Evolutionary conservation across 352 stramenopile genomes (phyloP).

Genomic region (Salisapilia sapeloensis): DNA sequence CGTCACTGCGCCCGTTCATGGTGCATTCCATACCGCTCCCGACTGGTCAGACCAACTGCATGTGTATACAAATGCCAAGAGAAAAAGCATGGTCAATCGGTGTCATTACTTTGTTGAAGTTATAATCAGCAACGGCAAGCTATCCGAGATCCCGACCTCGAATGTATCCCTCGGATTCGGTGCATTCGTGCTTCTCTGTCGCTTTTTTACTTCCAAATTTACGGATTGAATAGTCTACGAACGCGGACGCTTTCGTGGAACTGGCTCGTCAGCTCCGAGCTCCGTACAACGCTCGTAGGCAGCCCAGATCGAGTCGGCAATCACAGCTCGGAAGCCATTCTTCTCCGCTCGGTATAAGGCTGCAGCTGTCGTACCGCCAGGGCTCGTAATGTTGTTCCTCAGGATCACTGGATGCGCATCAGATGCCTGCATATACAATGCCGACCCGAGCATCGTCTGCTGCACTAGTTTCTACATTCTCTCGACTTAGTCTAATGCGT

Average conservation of each 20-base stretch:
- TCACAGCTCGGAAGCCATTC: slow-evolving; percentile 87
- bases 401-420: slow-evolving; percentile 83
- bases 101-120: too few relatives aligned
- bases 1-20: too few relatives aligned
- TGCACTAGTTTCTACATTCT: slow-evolving; percentile 77
- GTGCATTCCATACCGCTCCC: too few relatives aligned
- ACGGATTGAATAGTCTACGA: slow-evolving; percentile 13
- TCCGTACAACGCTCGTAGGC: slow-evolving; percentile 89
- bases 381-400: slow-evolving; percentile 89
- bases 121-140: too few relatives aligned
- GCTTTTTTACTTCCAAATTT: too few relatives aligned
- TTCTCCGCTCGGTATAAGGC: slow-evolving; percentile 93
- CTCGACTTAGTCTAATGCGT: background rate
- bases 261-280: slow-evolving; percentile 73
- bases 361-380: slow-evolving; percentile 85
- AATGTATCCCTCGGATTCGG: too few relatives aligned
- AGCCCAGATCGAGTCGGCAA: slow-evolving; percentile 91
- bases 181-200: too few relatives aligned
- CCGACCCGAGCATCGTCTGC: slow-evolving; percentile 87
- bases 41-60: too few relatives aligned
- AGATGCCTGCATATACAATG: slow-evolving; percentile 87
- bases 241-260: slow-evolving; percentile 46
- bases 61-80: too few relatives aligned
- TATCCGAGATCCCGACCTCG: too few relatives aligned
- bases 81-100: too few relatives aligned